Percentiles rank a stretch among this genome's conserved stretches.
Evolutionary conservation across 2,329 filamentous ascomycete species (phyloP).

Genomic region (Harringtonia aguacate): DNA sequence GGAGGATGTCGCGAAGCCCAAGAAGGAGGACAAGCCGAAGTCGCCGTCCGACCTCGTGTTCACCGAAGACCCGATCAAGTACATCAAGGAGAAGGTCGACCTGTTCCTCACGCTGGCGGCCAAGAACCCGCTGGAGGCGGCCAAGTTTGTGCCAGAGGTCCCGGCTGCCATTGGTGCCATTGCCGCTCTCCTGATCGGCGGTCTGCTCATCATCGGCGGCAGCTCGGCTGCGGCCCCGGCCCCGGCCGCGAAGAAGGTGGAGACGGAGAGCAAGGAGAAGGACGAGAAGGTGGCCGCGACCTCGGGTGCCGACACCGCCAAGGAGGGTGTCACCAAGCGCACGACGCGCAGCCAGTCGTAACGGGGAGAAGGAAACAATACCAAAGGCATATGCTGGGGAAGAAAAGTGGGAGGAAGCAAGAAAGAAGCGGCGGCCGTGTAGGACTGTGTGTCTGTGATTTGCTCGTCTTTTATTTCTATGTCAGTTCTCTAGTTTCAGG

Average conservation of each 20-base stretch:
- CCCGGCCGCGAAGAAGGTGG: conserved; percentile 58
- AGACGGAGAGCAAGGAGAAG: conserved; percentile 54
- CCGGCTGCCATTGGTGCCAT: conserved; percentile 68
- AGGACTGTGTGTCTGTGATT: too few species aligned
- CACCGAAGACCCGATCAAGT: conserved; percentile 79
- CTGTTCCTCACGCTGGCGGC: conserved; percentile 79
- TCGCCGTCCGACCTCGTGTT: conserved; percentile 74
- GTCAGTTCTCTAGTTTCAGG: background rate
- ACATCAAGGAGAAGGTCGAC: conserved; percentile 84
- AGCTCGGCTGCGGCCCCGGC: conserved; percentile 57
- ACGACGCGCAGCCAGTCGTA: conserved; percentile 43
- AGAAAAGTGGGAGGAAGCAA: background rate
- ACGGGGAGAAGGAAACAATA: too few species aligned
- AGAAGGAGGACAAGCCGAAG: conserved; percentile 54
- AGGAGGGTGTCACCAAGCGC: conserved; percentile 51
- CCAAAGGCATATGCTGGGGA: too few species aligned
- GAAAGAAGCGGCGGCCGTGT: too few species aligned
- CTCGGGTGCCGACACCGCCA: conserved; percentile 60
- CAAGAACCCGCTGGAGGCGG: conserved; percentile 70
- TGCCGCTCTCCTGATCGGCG: conserved; percentile 57
- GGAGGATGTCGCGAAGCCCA: conserved; percentile 71
- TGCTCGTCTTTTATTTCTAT: too few species aligned
- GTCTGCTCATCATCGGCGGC: conserved; percentile 44
- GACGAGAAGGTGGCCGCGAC: conserved; percentile 50
- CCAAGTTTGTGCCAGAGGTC: conserved; percentile 86